Evolutionary conservation across 352 stramenopile species (phyloP), one percentile per base, ranked within the genome.

Genomic region (Phytophthora nicotianae): DNA sequence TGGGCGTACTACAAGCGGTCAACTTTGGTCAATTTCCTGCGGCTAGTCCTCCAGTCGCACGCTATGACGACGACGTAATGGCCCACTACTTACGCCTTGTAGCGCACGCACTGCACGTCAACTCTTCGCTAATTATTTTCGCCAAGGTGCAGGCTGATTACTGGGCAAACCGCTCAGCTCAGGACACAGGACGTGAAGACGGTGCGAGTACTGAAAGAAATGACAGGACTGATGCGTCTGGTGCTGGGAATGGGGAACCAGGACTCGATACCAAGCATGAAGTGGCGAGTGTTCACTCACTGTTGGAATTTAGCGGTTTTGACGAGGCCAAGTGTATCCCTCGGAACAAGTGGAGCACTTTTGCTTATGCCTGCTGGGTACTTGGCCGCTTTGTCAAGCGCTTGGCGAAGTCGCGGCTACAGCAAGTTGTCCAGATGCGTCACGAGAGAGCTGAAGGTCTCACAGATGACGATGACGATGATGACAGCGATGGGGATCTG

Each of bases 101-200:
- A 4, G 76, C 80, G 1, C 70, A 88, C 41, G 78, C 79, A 9
- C 63, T 93, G 19, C 71, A 73, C 6, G 75, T 89, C 47, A 91
- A 91, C 57, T 90, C 84, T 14, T 89, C 84, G 10, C 70, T 93
- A 11, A 88, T 93, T 47, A 93, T 89, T 58, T 91, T 90, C 56
- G 80, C 84, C 29, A 93, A 93, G 55, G 81, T 93, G 10, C 81
- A 93, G 56, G 74, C 78, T 0, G 84, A 93, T 45, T 89, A 91
- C 43, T 89, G 82, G 82, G 71, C 70, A 1, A 89, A 89, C 50
- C 82, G 82, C 16, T 76, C 75, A 2, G 70, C 72, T 5, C 48
- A 83, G 55, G 58, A 74, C 0, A 16, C 65, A 33, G 19, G 29
- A 32, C 65, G 43, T 35, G 58, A 68, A 50, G 50, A 58, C 41